Evolutionary conservation across 441 rosid genomes (phyloP), one percentile per base, ranked within the genome.

Genomic region (Dalechampia spathulata): DNA sequence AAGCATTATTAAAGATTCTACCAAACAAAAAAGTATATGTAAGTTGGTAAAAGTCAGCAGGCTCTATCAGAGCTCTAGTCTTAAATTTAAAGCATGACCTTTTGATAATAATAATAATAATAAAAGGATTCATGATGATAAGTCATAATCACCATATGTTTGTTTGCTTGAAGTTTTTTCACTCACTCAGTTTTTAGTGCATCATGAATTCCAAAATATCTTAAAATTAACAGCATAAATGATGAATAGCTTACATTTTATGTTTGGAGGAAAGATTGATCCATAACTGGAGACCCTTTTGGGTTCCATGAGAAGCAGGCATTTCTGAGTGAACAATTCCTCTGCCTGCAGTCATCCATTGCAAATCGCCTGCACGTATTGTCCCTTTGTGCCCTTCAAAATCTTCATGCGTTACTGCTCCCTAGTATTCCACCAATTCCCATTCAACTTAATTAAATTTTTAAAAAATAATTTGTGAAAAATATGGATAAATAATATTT

Each of bases 301-400:
- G 87, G 28, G 84, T 84, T 49, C 94, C 92, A 19, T 74, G 77
- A 17, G 72, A 66, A 28, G 83, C 87, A 59, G 96, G 97, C 96
- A 87, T 90, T 63, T 90, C 96, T 7, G 97, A 90, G 50, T 87
- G 97, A 63, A 90, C 90, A 42, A 90, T 83, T 60, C 97, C 96
- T 67, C 84, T 83, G n/a, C 97, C 96, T 1, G 97, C 96, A 0
- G 97, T 90, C 97, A 87, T 90, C 97, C 95, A 90, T 61, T 90
- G 96, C 37, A 90, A 30, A 53, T 83, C 97, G 13, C 97, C 96
- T 6, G 79, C 50, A 52, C 72, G 77, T 52, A 87, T 87, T 0
- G 76, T 82, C 66, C 97, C 96, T 61, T 80, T 81, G 55, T 87
- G 94, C 61, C 96, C 97, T 65, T 83, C 94, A 52, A 89, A 90